A percentile compares a stretch with the other conserved stretches of the same genome.
Evolutionary conservation across 1,284 basidiomycete species (phyloP).

Genomic region (Rhodotorula sp.): DNA sequence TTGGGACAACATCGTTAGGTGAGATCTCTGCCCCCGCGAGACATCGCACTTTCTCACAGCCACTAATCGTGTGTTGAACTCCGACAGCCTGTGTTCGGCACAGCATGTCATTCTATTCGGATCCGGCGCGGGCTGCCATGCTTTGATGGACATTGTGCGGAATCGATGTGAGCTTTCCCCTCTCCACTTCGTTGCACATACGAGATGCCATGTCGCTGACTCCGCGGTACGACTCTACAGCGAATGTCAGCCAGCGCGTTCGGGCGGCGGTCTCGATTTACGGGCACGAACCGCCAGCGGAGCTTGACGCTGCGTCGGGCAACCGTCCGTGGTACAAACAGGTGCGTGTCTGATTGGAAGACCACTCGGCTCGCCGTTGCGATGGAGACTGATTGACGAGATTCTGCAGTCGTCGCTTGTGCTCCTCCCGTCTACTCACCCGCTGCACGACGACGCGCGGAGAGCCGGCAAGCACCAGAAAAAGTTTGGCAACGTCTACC

Average conservation of each 20-base stretch:
- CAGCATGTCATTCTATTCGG: conserved; percentile 76
- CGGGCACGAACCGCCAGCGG: conserved; percentile 38
- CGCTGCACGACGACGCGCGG: conserved; percentile 37
- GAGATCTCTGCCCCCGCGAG: conserved; percentile 15
- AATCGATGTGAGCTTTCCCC: conserved; percentile 59
- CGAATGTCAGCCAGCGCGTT: conserved; percentile 14
- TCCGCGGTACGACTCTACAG: neutral
- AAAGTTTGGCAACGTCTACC: conserved; percentile 37
- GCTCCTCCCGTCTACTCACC: conserved; percentile 33
- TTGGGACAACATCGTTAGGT: conserved; percentile 96
- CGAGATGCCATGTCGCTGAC: neutral
- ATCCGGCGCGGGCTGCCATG: conserved; percentile 75
- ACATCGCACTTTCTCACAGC: too few relatives aligned
- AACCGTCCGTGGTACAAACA: conserved; percentile 37
- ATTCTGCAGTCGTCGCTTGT: conserved; percentile 34
- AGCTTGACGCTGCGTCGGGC: conserved; percentile 27
- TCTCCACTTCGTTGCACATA: neutral
- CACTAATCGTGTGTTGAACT: neutral
- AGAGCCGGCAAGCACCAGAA: conserved; percentile 37
- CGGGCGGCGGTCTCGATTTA: conserved; percentile 33
- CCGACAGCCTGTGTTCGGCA: conserved; percentile 48
- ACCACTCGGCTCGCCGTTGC: neutral
- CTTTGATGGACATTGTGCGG: conserved; percentile 70
- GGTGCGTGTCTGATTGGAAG: conserved; percentile 3
- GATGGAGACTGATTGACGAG: neutral